phyloP scores from a whole-genome alignment of 345 rosid genomes.

The Aurinia saxatilis region DNA sequence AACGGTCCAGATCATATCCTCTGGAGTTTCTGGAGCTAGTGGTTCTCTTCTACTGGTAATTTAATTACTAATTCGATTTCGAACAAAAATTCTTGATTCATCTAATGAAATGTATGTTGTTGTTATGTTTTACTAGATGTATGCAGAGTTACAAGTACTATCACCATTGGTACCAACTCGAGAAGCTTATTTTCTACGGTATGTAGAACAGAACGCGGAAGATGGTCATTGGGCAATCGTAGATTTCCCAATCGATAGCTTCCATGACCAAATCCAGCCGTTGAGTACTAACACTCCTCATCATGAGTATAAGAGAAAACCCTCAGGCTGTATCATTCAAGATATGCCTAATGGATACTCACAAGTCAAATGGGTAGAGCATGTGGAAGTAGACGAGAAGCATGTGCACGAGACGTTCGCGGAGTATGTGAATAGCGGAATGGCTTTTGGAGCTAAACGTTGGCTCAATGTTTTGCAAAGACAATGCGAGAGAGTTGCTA shows the following conservation, averaged over 20 bases:
- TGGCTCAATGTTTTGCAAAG: constrained; percentile 72
- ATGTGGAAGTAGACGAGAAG: constrained; percentile 65
- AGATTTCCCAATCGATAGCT: constrained; percentile 50
- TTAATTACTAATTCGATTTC: background rate
- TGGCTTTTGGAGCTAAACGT: constrained; percentile 87
- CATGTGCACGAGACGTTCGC: constrained; percentile 55
- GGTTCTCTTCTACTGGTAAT: constrained; percentile 55
- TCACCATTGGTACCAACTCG: constrained; percentile 53
- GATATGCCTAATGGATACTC: constrained; percentile 99
- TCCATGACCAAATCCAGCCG: constrained; percentile 38
- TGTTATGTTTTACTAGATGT: constrained; percentile 33
- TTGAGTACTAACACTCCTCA: constrained; percentile 28
- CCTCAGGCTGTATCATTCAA: constrained; percentile 87
- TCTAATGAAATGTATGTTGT: background rate
- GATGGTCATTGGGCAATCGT: constrained; percentile 60
- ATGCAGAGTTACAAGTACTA: constrained; percentile 56
- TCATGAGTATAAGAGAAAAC: constrained; percentile 54
- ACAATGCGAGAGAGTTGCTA: constrained; percentile 85
- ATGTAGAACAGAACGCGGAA: constrained; percentile 41
- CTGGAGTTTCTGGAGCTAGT: constrained; percentile 35
- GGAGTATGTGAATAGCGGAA: constrained; percentile 41
- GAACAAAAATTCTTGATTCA: background rate
- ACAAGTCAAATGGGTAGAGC: constrained; percentile 89
- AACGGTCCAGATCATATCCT: constrained; percentile 33
- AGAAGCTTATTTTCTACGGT: constrained; percentile 47